Percentiles rank a stretch among this genome's conserved stretches.
These are phyloP conservation scores for Waitea zeae DNA, from an alignment of 1,284 basidiomycete species.

Conservation along the genomic window DNA sequence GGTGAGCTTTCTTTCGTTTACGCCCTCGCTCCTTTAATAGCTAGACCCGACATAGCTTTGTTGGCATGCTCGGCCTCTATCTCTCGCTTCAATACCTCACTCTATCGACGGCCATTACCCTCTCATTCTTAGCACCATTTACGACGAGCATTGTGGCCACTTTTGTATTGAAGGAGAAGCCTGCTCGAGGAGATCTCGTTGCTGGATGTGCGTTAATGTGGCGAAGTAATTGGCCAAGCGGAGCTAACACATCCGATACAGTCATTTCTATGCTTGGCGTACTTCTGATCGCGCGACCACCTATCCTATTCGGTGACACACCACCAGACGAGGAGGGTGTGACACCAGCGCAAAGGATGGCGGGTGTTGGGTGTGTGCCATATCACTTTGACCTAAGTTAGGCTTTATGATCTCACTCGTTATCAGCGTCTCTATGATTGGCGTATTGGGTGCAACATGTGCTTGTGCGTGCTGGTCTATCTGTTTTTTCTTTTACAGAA, in stretches of 20 bases:
- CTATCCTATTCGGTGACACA: conserved; percentile 18
- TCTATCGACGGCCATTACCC: conserved; percentile 58
- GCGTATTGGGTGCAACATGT: conserved; percentile 41
- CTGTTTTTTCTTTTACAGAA: neutral
- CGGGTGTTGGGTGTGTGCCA: conserved; percentile 18
- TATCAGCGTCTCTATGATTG: conserved; percentile 31
- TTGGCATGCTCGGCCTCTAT: conserved; percentile 51
- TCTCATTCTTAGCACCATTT: conserved; percentile 62
- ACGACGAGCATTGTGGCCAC: conserved; percentile 52
- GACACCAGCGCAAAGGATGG: conserved; percentile 17
- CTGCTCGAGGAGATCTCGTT: too few species aligned
- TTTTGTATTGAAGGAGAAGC: conserved; percentile 46
- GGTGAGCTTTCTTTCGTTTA: conserved; percentile 24
- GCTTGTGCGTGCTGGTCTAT: conserved; percentile 25
- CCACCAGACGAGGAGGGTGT: conserved; percentile 7
- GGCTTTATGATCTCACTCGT: too few species aligned
- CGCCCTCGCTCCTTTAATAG: conserved; percentile 10
- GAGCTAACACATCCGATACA: too few species aligned
- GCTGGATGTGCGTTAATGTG: too few species aligned
- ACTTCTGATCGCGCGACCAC: conserved; percentile 27
- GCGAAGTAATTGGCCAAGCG: too few species aligned
- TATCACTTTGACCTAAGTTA: neutral
- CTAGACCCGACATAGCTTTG: conserved; percentile 24
- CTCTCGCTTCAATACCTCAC: conserved; percentile 40
- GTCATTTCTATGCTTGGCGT: conserved; percentile 31